Evolutionary conservation across 208 protist species (phyloP).

Genomic region (Wallacemonas collosoma): DNA sequence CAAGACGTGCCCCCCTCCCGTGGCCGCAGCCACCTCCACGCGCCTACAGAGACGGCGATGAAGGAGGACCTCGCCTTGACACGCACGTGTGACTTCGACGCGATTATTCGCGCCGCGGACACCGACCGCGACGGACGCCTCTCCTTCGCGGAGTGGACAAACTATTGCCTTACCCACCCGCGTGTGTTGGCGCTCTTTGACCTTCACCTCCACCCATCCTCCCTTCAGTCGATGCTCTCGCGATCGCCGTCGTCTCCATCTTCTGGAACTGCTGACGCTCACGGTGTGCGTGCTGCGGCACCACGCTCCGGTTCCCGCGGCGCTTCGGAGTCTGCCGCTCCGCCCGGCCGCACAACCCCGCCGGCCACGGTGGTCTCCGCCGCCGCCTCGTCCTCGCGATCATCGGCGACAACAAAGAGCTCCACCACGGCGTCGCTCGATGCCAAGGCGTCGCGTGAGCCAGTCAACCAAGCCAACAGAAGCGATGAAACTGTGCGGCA

Average conservation of each 20-base stretch:
- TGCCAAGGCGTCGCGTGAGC: too few species aligned
- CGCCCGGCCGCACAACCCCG: too few species aligned
- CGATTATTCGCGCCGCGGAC: slow-evolving; percentile 52
- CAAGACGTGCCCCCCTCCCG: not conserved
- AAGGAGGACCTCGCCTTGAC: not conserved
- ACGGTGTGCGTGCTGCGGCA: too few species aligned
- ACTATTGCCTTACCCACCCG: slow-evolving; percentile 46
- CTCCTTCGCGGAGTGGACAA: slow-evolving; percentile 54
- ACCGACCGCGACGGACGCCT: slow-evolving; percentile 50
- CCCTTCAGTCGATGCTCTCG: not conserved
- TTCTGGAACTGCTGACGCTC: not conserved
- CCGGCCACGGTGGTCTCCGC: too few species aligned
- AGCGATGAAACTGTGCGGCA: too few species aligned
- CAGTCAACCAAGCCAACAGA: too few species aligned
- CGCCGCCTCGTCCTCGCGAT: too few species aligned
- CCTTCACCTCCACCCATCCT: slow-evolving; percentile 16
- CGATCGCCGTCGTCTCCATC: slow-evolving; percentile 3
- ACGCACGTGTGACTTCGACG: slow-evolving; percentile 22
- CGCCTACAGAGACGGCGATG: not conserved
- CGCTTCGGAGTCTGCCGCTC: too few species aligned
- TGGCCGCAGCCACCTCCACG: not conserved
- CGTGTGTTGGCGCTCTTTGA: slow-evolving; percentile 40
- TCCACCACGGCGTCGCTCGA: too few species aligned
- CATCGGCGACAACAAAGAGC: too few species aligned
- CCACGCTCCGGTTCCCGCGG: too few species aligned